Conservation (phyloP, 495 filamentous ascomycete genomes). For the Penicillium robsamsonii region DNA sequence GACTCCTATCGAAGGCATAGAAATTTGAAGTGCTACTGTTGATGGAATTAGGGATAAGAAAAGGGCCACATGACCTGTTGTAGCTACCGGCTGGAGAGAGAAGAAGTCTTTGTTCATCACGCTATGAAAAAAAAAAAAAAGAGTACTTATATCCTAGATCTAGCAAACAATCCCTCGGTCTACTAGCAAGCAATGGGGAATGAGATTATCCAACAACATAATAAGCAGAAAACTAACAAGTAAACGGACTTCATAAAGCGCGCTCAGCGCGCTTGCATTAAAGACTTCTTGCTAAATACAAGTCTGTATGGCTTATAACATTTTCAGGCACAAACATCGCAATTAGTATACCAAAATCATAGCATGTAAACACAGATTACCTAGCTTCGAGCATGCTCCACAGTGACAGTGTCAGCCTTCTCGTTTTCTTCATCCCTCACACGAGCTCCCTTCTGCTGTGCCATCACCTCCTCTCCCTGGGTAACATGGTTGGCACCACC, state of each 20-base stretch:
- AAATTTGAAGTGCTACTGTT: too few species aligned
- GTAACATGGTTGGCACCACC: constrained; percentile 57
- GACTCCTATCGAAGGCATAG: too few species aligned
- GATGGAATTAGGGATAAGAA: too few species aligned
- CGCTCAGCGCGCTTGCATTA: constrained; percentile 11
- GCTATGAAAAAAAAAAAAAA: too few species aligned
- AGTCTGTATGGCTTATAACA: constrained; percentile 1
- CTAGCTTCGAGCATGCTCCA: constrained; percentile 29
- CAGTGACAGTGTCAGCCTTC: constrained; percentile 27
- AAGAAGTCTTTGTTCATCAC: too few species aligned
- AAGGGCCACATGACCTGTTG: too few species aligned
- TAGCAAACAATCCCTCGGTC: too few species aligned
- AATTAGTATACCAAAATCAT: not conserved
- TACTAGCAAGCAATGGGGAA: too few species aligned
- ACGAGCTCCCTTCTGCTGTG: constrained; percentile 28
- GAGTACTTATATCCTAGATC: too few species aligned
- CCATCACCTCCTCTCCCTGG: constrained; percentile 46
- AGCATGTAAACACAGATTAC: not conserved
- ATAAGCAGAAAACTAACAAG: too few species aligned
- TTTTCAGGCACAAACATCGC: not conserved
- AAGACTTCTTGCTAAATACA: not conserved
- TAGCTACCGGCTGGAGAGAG: too few species aligned
- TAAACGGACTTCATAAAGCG: not conserved
- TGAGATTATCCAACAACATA: too few species aligned
- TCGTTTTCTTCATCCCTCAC: constrained; percentile 17